Evolutionary conservation across 441 rosid species (phyloP).

Genomic region (Croton laevigatus): DNA sequence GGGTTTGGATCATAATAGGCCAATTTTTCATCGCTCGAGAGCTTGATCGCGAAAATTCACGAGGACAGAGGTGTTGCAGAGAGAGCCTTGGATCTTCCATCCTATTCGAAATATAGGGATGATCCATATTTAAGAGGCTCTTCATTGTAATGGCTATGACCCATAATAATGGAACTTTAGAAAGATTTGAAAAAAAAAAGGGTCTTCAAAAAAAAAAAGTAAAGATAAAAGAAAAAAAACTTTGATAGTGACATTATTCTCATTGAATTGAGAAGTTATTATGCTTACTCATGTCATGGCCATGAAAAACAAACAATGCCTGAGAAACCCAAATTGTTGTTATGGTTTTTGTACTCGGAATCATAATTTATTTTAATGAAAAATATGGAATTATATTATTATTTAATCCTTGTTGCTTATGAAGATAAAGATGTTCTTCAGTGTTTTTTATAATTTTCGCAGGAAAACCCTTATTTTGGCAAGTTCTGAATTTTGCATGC

Average conservation of each 20-base stretch:
- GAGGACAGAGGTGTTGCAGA: slow-evolving; percentile 65
- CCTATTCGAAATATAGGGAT: slow-evolving; percentile 47
- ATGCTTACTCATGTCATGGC: neutral
- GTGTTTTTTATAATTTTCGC: neutral
- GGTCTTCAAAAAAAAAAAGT: no score
- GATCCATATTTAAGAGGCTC: slow-evolving; percentile 46
- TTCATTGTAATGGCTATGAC: slow-evolving; percentile 14
- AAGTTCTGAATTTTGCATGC: neutral
- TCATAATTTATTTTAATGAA: neutral
- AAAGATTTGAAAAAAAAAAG: no score
- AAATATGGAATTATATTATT: neutral
- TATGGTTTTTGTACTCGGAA: neutral
- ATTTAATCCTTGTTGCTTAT: neutral
- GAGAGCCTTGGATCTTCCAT: slow-evolving; percentile 73
- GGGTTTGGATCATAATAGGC: slow-evolving; percentile 36
- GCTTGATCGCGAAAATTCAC: slow-evolving; percentile 67
- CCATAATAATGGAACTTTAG: neutral
- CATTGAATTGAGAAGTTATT: neutral
- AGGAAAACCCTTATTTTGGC: neutral
- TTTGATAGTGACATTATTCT: neutral
- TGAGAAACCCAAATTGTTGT: neutral
- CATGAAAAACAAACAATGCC: neutral
- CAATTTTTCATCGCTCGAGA: slow-evolving; percentile 65
- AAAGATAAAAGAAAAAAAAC: neutral
- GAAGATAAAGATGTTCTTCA: neutral